Conservation (phyloP, 441 rosid genomes). For the Cnidoscolus chayamansa region DNA sequence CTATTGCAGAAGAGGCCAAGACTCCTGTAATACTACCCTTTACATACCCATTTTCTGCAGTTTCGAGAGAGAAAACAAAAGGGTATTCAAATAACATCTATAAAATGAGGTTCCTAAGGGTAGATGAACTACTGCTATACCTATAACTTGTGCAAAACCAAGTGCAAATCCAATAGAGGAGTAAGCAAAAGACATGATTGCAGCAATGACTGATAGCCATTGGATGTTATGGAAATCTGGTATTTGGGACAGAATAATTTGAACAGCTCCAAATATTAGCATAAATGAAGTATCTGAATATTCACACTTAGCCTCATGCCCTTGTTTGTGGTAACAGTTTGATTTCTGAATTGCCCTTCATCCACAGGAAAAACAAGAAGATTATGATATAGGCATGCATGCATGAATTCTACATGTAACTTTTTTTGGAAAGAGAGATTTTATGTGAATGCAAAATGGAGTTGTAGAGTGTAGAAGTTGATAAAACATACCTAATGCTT, state of each 20-base stretch:
- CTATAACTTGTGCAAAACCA: constrained; percentile 48
- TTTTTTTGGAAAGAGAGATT: too few species aligned
- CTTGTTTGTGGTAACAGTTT: constrained; percentile 56
- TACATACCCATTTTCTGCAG: constrained; percentile 40
- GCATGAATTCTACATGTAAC: too few species aligned
- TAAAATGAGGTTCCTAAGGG: not conserved
- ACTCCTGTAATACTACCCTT: constrained; percentile 45
- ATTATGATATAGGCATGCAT: not conserved
- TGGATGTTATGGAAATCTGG: constrained; percentile 54
- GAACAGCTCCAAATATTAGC: constrained; percentile 47
- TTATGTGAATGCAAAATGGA: too few species aligned
- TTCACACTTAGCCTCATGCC: constrained; percentile 45
- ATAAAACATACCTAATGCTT: constrained; percentile 37
- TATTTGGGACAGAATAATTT: constrained; percentile 51
- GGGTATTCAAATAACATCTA: not conserved
- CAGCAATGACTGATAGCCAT: constrained; percentile 56
- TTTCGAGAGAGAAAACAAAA: not conserved
- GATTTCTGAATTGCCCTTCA: constrained; percentile 61
- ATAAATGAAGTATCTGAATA: constrained; percentile 38
- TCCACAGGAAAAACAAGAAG: not conserved
- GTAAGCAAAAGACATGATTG: constrained; percentile 62
- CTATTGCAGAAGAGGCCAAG: constrained; percentile 19
- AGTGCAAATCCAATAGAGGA: constrained; percentile 59
- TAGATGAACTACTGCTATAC: constrained; percentile 22
- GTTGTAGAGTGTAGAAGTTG: not conserved